These are phyloP conservation scores for Spencermartinsiella ligniputridi DNA, from an alignment of 1,139 yeast species.

Conservation along the genomic window DNA sequence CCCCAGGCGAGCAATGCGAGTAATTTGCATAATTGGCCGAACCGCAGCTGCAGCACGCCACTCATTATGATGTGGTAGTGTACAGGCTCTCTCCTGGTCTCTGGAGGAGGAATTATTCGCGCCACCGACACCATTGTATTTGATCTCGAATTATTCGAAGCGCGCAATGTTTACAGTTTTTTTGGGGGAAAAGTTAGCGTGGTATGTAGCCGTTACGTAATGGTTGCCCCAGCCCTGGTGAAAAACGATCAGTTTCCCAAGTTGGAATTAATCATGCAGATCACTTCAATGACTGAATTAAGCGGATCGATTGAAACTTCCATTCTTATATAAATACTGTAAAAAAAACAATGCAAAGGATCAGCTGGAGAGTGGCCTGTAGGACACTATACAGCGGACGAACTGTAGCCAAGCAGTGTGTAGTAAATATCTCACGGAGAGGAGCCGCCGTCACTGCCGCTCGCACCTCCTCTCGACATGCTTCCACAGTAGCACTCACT, in stretches of 20 bases:
- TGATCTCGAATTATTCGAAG: too few relatives aligned
- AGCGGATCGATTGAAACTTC: too few relatives aligned
- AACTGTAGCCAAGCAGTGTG: too few relatives aligned
- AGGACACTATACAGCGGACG: too few relatives aligned
- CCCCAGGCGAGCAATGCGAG: conserved; percentile 21
- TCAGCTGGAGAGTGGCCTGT: background rate
- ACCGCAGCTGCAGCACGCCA: conserved; percentile 29
- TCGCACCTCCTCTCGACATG: background rate
- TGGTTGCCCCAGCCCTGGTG: too few relatives aligned
- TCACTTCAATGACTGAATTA: too few relatives aligned
- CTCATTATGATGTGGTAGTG: conserved; percentile 28
- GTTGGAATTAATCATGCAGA: too few relatives aligned
- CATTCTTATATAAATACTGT: too few relatives aligned
- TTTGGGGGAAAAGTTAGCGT: background rate
- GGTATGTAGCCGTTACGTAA: too few relatives aligned
- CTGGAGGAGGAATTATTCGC: conserved; percentile 19
- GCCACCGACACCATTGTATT: conserved; percentile 20
- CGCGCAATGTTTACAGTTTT: background rate
- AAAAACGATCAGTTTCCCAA: too few relatives aligned
- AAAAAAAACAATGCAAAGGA: background rate
- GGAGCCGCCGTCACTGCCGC: too few relatives aligned
- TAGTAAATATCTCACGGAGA: too few relatives aligned
- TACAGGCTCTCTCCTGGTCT: conserved; percentile 9
- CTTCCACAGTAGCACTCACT: conserved; percentile 25
- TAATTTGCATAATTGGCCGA: conserved; percentile 26